phyloP scores from a whole-genome alignment of 2,329 filamentous ascomycete species.

The Ascochyta lentis region DNA sequence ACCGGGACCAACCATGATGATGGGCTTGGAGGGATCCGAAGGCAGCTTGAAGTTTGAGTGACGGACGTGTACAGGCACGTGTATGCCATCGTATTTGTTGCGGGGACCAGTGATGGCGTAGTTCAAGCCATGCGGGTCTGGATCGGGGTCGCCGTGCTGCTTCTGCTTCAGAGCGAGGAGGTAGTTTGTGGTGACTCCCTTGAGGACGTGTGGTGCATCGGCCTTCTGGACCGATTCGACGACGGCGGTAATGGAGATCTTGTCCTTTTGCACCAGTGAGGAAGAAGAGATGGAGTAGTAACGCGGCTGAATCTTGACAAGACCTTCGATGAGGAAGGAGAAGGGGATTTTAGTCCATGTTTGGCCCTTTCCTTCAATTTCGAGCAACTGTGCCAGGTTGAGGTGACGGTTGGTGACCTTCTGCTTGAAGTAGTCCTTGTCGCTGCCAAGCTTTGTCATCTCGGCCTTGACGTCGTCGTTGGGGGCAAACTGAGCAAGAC shows the following conservation, averaged over 20 bases:
- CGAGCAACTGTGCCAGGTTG: slow-evolving; percentile 87
- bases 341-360: slow-evolving; percentile 88
- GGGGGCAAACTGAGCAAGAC: slow-evolving; percentile 86
- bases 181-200: slow-evolving; percentile 97
- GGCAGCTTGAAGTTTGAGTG: slow-evolving; percentile 99
- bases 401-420: slow-evolving; percentile 81
- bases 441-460: slow-evolving; percentile 84
- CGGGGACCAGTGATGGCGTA: slow-evolving; percentile 89
- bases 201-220: slow-evolving; percentile 78
- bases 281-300: slow-evolving; percentile 99
- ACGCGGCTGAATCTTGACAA: slow-evolving; percentile 93
- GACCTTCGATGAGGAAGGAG: slow-evolving; percentile 89
- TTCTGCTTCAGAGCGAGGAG: slow-evolving; percentile 94
- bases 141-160: slow-evolving; percentile 85
- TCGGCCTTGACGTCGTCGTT: slow-evolving; percentile 84
- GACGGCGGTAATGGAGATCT: slow-evolving; percentile 92
- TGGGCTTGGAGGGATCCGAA: slow-evolving; percentile 88
- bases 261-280: slow-evolving; percentile 89
- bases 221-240: slow-evolving; percentile 84
- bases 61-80: slow-evolving; percentile 92
- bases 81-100: slow-evolving; percentile 96
- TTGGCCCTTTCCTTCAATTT: slow-evolving; percentile 73
- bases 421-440: slow-evolving; percentile 94
- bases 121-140: slow-evolving; percentile 81
- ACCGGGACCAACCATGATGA: slow-evolving; percentile 96